Base-by-base conservation (phyloP, 345 rosid genomes). In the Boechera stricta region DNA sequence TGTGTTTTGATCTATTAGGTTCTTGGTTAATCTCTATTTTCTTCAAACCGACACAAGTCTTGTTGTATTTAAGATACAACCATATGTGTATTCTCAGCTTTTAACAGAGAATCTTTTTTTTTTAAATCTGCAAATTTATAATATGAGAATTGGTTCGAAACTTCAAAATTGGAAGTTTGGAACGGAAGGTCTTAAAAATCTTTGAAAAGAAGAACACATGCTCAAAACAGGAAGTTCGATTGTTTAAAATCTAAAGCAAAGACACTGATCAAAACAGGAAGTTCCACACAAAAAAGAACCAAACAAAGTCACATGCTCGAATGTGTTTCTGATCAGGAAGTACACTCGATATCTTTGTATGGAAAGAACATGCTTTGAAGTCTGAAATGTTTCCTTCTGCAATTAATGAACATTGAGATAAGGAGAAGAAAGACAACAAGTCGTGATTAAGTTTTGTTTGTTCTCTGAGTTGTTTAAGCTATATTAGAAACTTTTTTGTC, bases 301-400 rank as follows among this genome's bases (percentile, higher is more conserved):
- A 61, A 41, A 15, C 67, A 62, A 41, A 62, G 51, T 62, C 67
- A 62, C 51, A 62, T 62, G 51, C 18, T 62, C 32, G 16, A 24
- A 12, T 36, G 24, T 60, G 47, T 36, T 60, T 5, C 39, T 60
- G 47, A 36, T 36, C n/a, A 36, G 13, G 11, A 2, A 60, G n/a
- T 21, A 60, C 65, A 36, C 44, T 60, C n/a, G 3, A 38, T 32
- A 60, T 21, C 67, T 62, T 41, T 62, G 47, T 60, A 41, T 44
- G 11, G 66, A 39, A 38, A 38, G 48, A 26, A 39, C 32, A 38
- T 11, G 49, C 32, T 41, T 11, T 12, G 21, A 39, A 61, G 45
- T 60, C 65, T 61, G 5, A 18, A 60, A 9, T 36, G 42, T 60
- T 29, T 18, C 31, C 57, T 18, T 60, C 15, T 21, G 33, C n/a